Percentiles rank a stretch among this genome's conserved stretches.
Evolutionary conservation across 345 rosid genomes (phyloP).

Genomic region (Eucalyptus polyanthemos): DNA sequence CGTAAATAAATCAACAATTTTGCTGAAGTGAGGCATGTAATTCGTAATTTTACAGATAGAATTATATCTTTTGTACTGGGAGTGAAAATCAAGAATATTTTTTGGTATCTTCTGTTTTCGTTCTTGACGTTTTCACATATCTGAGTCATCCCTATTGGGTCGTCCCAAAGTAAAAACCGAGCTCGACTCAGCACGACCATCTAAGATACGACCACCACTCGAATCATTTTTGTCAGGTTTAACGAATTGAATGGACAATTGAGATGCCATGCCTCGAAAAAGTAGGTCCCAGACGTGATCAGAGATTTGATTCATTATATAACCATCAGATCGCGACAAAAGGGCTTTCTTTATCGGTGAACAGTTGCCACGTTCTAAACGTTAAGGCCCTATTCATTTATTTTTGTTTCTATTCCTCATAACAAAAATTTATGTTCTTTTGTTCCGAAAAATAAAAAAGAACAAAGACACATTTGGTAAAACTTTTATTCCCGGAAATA

Average conservation of each 20-base stretch:
- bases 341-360: background rate
- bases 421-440: too few species aligned
- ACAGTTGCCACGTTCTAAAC: accelerated
- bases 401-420: accelerated
- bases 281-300: background rate
- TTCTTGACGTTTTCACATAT: background rate
- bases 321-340: background rate
- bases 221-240: background rate
- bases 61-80: background rate
- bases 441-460: accelerated
- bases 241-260: background rate
- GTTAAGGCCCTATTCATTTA: background rate
- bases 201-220: background rate
- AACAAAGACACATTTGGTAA: accelerated
- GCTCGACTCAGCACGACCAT: background rate
- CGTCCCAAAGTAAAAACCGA: background rate
- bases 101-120: background rate
- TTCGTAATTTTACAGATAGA: background rate
- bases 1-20: background rate
- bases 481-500: too few species aligned
- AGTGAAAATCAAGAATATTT: background rate
- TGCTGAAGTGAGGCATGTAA: background rate
- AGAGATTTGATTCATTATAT: background rate
- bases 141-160: background rate
- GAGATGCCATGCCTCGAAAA: background rate